A percentile compares a stretch with the other conserved stretches of the same genome.
Evolutionary conservation across 352 stramenopile genomes (phyloP).

Genomic region (Globisporangium paddicum): DNA sequence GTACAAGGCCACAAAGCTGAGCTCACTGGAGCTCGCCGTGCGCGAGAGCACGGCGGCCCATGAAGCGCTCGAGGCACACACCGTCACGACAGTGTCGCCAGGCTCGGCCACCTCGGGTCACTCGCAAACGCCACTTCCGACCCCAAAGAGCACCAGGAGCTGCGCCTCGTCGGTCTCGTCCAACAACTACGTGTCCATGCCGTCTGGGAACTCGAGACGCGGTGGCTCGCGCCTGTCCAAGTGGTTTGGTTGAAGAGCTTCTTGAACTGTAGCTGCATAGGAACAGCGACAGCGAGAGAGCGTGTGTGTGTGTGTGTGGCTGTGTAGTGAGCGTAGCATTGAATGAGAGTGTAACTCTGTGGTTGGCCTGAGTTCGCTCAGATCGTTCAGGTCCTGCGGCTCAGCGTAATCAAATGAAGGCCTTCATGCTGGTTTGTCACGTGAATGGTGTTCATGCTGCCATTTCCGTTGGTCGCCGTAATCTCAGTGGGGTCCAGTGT

Average conservation of each 20-base stretch:
- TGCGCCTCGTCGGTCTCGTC: not conserved
- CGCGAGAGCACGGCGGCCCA: conserved; percentile 17
- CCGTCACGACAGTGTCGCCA: not conserved
- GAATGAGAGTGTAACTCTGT: too few relatives aligned
- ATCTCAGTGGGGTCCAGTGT: too few relatives aligned
- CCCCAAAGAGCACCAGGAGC: not conserved
- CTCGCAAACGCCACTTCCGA: not conserved
- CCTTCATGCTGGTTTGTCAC: not conserved
- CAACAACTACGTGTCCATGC: not conserved
- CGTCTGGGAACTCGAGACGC: not conserved
- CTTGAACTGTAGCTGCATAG: too few relatives aligned
- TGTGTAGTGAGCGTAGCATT: too few relatives aligned
- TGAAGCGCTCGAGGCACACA: conserved; percentile 14
- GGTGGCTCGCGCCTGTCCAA: not conserved
- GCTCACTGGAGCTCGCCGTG: conserved; percentile 21
- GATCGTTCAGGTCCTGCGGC: conserved; percentile 7
- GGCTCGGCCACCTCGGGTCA: not conserved
- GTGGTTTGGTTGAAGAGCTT: not conserved
- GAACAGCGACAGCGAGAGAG: too few relatives aligned
- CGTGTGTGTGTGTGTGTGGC: too few relatives aligned
- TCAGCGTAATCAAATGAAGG: not conserved
- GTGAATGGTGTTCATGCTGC: not conserved
- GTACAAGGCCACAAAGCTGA: conserved; percentile 9
- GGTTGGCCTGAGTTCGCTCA: conserved; percentile 8
- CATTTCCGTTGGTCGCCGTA: not conserved